Evolutionary conservation across 305 asterid genomes (phyloP), one percentile per base, ranked within the genome.

Genomic region (Rubia peregrina): DNA sequence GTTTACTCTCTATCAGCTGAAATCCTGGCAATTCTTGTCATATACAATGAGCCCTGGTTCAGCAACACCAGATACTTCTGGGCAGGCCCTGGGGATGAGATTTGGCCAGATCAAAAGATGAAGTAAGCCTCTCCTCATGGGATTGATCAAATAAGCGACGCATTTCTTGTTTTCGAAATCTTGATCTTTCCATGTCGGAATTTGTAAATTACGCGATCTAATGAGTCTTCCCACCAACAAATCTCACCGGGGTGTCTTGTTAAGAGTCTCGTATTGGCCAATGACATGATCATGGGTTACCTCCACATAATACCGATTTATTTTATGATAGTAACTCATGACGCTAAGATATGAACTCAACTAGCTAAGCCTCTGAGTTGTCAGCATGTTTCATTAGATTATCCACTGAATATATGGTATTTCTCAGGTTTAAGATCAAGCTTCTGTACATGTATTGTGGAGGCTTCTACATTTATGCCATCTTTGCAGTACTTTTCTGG

Each of bases 31-130:
- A 68, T 81, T 30, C n/a, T 38, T 73, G 74, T 79, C 4, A 73
- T 76, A 30, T 76, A 67, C 51, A 68, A 76, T 60, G 85, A 81
- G 70, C 83, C 85, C 16, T 79, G 83, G 83, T 71, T 81, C 36
- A 76, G 46, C 14, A 69, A 81, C 72, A 71, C 80, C 3, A 80
- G 24, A 56, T 76, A 68, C 59, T 81, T 73, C 72, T 81, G 85
- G 85, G 43, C 41, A 62, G 83, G 83, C 17, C 85, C 83, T 60
- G 76, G 72, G 22, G 77, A 79, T 74, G 72, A 67, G 63, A 65
- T 71, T 40, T 81, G 85, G 85, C 85, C 85, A 9, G 77, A 78
- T 33, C 79, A 73, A 33, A 81, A 78, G 71, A 73, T 70, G 65
- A 78, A 78, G 85, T 76, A 61, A 61, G 81, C 33, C 61, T 53